Percentiles rank a stretch among this genome's conserved stretches.
phyloP scores from a whole-genome alignment of 2,329 filamentous ascomycete species.

The Fusarium clavum region DNA sequence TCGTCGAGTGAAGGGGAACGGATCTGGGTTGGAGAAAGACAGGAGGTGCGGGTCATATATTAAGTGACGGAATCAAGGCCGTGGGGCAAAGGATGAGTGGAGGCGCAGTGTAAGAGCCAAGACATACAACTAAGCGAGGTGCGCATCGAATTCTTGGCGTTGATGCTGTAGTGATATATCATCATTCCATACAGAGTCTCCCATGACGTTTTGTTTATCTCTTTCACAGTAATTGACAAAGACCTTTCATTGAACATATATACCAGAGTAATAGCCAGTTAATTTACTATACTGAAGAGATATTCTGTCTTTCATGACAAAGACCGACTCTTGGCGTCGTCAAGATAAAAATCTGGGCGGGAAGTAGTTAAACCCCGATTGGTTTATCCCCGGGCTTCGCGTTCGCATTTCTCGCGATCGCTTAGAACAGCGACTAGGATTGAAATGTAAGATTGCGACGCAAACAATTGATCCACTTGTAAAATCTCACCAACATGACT shows the following conservation, averaged over 20 bases:
- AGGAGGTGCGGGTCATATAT: not conserved
- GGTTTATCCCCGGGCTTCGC: not conserved
- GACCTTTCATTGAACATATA: accelerated
- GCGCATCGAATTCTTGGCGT: constrained; percentile 22
- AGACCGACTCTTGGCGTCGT: not conserved
- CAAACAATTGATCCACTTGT: not conserved
- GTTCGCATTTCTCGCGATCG: constrained; percentile 2
- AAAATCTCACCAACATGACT: not conserved
- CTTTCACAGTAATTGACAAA: not conserved
- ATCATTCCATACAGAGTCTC: not conserved
- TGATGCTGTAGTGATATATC: not conserved
- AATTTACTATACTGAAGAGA: not conserved
- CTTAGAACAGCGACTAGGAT: not conserved
- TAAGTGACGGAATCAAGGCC: not conserved
- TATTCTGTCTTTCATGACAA: not conserved
- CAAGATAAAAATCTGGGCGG: not conserved
- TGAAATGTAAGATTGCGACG: not conserved
- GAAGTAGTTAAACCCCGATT: not conserved
- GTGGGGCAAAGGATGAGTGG: constrained; percentile 22
- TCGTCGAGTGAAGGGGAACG: too few relatives aligned
- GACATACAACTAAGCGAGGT: constrained; percentile 20
- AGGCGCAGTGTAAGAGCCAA: constrained; percentile 27
- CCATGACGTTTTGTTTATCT: not conserved
- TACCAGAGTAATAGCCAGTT: not conserved
- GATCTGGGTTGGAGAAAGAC: not conserved